Base-by-base conservation (phyloP, 73 alveolate genomes). In the Effrenium voratum region DNA sequence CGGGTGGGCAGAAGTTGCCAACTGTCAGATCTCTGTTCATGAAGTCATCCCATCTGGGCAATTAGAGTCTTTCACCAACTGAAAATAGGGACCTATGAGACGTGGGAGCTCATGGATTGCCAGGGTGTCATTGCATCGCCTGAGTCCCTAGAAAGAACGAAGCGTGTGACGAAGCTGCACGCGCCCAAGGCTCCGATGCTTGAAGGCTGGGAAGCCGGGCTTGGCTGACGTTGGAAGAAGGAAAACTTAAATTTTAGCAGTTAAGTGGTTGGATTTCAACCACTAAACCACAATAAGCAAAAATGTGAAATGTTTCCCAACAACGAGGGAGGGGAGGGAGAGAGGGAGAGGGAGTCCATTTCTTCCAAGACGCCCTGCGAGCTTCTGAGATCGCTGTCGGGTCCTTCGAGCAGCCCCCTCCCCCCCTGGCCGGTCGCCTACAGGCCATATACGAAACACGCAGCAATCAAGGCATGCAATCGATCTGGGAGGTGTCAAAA, bases 361-460 rank as follows among this genome's bases (percentile, higher is more conserved):
- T 52, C 63, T 34, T 2, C 70, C 68, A 46, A 79, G 90, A 2
- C 12, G 43, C 90, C 46, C 45, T 79, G 3, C 95, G 95, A 36
- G 95, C 95, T n/a, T 72, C 36, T 34, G 52, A 10, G 46, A 87
- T 66, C 40, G 49, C 50, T 26, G 85, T 13, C n/a, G 95, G 50
- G 43, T 87, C 95, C 94, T 86, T 63, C 55, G 24, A 10, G 60
- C 12, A 22, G 22, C 12, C 22, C 22, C 22, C 22, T 55, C 68
- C 22, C 30, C 12, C 22, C 22, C 59, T 3, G 87, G 1, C 4
- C 50, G 84, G 84, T 47, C 4, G 32, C 36, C 50, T n/a, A 50
- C 50, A 72, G 38, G 2, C 72, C 28, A 57, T 57, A 57, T 57
- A 57, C 28, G 28, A 22, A 57, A 57, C 28, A 57, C 28, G 72